phyloP scores from a whole-genome alignment of 768 basidiomycete genomes.

The Panus rudis region DNA sequence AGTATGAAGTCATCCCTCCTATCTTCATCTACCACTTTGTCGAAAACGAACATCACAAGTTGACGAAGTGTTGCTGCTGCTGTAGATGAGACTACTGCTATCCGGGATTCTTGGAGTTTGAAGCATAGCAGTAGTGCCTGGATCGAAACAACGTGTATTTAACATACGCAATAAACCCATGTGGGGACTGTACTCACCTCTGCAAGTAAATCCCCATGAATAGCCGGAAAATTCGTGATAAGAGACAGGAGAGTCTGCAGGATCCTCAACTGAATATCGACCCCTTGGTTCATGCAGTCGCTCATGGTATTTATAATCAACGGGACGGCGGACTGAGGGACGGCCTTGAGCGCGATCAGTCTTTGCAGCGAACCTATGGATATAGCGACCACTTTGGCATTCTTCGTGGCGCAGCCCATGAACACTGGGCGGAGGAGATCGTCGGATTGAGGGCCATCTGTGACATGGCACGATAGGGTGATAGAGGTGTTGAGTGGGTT shows the following conservation, averaged over 20 bases:
- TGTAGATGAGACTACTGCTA: slow-evolving; percentile 94
- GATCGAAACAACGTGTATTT: background rate
- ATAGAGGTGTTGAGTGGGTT: background rate
- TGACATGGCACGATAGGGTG: background rate
- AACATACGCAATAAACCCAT: background rate
- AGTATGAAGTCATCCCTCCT: slow-evolving; percentile 31
- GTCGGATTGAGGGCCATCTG: slow-evolving; percentile 74
- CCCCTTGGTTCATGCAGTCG: slow-evolving; percentile 86
- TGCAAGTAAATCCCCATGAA: slow-evolving; percentile 74
- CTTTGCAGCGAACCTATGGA: slow-evolving; percentile 88
- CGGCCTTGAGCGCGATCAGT: slow-evolving; percentile 79
- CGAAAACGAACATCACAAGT: slow-evolving; percentile 95
- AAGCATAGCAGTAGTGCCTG: slow-evolving; percentile 92
- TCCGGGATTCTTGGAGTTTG: slow-evolving; percentile 90
- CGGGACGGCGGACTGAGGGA: slow-evolving; percentile 73
- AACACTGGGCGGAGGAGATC: slow-evolving; percentile 83
- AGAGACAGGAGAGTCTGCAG: slow-evolving; percentile 89
- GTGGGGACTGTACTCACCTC: slow-evolving; percentile 47
- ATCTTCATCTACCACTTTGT: slow-evolving; percentile 85
- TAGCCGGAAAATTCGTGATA: slow-evolving; percentile 78
- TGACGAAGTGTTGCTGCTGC: slow-evolving; percentile 95
- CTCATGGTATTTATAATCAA: slow-evolving; percentile 78
- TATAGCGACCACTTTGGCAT: slow-evolving; percentile 90
- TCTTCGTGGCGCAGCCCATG: slow-evolving; percentile 90
- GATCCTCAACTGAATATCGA: slow-evolving; percentile 93